Percentiles rank a stretch among this genome's conserved stretches.
Evolutionary conservation across 345 rosid species (phyloP).

Genomic region (Eucalyptus camaldulensis): DNA sequence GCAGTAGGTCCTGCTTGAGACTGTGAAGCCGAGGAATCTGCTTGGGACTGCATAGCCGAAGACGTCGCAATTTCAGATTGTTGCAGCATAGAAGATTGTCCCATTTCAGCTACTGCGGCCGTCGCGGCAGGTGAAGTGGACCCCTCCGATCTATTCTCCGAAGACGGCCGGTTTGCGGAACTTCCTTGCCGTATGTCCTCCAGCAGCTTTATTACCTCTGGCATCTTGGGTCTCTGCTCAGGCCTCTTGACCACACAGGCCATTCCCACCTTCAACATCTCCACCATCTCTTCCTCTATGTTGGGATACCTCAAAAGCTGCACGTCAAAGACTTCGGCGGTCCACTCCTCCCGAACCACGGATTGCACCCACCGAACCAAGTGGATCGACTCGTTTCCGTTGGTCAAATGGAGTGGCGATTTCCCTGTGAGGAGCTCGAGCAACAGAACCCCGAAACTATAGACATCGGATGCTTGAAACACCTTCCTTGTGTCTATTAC

Average conservation of each 20-base stretch:
- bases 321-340: constrained; percentile 74
- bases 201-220: constrained; percentile 51
- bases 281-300: constrained; percentile 88
- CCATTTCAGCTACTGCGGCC: constrained; percentile 13
- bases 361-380: constrained; percentile 87
- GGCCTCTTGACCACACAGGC: constrained; percentile 59
- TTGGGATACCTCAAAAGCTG: constrained; percentile 74
- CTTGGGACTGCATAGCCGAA: neutral
- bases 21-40: neutral
- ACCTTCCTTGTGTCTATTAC: constrained; percentile 60
- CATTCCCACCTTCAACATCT: constrained; percentile 82
- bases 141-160: constrained; percentile 21
- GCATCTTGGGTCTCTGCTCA: constrained; percentile 66
- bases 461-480: constrained; percentile 65
- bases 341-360: constrained; percentile 89
- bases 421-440: constrained; percentile 84
- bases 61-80: neutral
- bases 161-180: constrained; percentile 10
- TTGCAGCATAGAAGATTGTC: constrained; percentile 14
- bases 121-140: constrained; percentile 8
- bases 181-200: constrained; percentile 33
- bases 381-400: constrained; percentile 46
- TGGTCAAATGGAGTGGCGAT: constrained; percentile 36
- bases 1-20: neutral
- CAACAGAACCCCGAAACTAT: constrained; percentile 74